Evolutionary conservation across 1,284 basidiomycete species (phyloP).

Genomic region (Rhodotorula sp.): DNA sequence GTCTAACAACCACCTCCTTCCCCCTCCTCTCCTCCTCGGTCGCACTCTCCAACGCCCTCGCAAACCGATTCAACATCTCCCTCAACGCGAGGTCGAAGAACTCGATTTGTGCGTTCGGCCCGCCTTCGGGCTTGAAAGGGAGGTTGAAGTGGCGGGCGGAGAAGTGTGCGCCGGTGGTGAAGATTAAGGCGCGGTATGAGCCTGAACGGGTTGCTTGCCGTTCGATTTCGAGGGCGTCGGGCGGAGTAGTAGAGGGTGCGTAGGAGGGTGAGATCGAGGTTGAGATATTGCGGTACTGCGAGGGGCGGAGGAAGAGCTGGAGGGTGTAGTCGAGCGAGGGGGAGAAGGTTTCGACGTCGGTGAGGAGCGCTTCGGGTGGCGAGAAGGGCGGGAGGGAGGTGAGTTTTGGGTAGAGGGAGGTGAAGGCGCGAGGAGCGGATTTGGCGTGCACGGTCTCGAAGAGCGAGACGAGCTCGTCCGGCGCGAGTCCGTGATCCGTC

Average conservation of each 20-base stretch:
- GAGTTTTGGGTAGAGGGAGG: not conserved
- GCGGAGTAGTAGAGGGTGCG: not conserved
- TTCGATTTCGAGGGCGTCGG: not conserved
- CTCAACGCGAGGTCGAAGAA: not conserved
- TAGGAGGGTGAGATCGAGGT: slow-evolving; percentile 7
- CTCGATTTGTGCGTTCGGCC: not conserved
- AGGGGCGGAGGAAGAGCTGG: slow-evolving; percentile 7
- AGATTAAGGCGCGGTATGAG: slow-evolving; percentile 7
- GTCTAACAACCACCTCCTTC: not conserved
- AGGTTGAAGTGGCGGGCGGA: slow-evolving; percentile 2
- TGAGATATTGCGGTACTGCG: not conserved
- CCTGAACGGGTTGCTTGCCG: not conserved
- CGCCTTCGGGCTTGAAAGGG: not conserved
- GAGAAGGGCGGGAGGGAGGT: not conserved
- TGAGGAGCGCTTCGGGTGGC: not conserved
- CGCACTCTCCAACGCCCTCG: not conserved
- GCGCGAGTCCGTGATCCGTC: slow-evolving; percentile 9
- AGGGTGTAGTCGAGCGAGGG: slow-evolving; percentile 3
- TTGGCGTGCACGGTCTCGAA: not conserved
- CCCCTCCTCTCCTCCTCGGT: not conserved
- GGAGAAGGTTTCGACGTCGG: slow-evolving; percentile 2
- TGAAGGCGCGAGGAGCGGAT: too few relatives aligned
- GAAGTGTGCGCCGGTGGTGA: slow-evolving; percentile 15
- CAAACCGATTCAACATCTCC: not conserved
- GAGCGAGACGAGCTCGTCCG: slow-evolving; percentile 2